These are phyloP conservation scores for Chrysanthemum lavandulifolium DNA, from an alignment of 129 eudicot species.

Conservation along the genomic window DNA sequence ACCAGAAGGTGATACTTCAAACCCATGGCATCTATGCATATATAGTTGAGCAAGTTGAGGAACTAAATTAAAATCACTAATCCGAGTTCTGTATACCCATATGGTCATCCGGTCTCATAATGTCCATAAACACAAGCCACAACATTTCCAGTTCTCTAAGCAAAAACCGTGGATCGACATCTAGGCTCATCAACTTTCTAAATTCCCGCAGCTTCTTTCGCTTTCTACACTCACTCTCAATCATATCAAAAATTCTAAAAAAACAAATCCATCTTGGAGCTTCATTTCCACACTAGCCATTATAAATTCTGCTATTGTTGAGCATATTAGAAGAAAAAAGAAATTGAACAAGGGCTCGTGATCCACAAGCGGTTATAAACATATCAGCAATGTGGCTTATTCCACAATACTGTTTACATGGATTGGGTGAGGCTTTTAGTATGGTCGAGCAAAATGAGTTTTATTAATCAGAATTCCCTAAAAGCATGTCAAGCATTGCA, in stretches of 20 bases:
- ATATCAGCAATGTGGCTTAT: constrained; percentile 45
- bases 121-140: constrained; percentile 34
- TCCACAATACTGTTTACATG: constrained; percentile 26
- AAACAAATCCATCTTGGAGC: constrained; percentile 25
- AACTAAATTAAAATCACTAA: constrained; percentile 40
- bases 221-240: constrained; percentile 9
- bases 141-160: constrained; percentile 29
- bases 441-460: constrained; percentile 37
- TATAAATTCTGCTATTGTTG: constrained; percentile 31
- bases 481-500: constrained; percentile 38
- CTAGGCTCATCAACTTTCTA: constrained; percentile 31
- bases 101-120: constrained; percentile 40
- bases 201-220: constrained; percentile 38
- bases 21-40: constrained; percentile 36
- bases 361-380: background rate
- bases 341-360: constrained; percentile 21
- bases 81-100: constrained; percentile 31
- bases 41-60: constrained; percentile 40
- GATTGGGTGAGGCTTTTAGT: constrained; percentile 35
- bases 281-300: constrained; percentile 29
- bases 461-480: constrained; percentile 39
- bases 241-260: constrained; percentile 21
- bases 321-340: constrained; percentile 30
- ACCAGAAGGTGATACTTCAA: constrained; percentile 9
- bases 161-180: constrained; percentile 42